Conservation (phyloP, 345 rosid genomes). For the Salix viminalis region DNA sequence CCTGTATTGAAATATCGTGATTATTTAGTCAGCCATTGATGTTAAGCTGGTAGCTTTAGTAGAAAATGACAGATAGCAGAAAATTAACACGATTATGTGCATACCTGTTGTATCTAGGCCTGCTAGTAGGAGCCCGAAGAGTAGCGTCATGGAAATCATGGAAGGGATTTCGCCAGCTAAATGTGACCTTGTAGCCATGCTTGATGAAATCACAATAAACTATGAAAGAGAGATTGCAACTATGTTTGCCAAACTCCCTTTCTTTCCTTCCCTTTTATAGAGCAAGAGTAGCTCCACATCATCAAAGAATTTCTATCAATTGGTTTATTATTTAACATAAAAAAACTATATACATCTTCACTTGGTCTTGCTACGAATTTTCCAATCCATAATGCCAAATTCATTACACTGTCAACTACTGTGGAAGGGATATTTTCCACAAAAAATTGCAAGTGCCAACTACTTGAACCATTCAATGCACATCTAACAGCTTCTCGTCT, state of each 20-base stretch:
- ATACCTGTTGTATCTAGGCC: slow-evolving; percentile 18
- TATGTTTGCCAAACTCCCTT: neutral
- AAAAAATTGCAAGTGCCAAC: neutral
- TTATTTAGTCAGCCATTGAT: too few relatives aligned
- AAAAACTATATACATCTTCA: too few relatives aligned
- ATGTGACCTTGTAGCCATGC: neutral
- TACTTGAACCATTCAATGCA: neutral
- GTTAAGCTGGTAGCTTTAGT: neutral
- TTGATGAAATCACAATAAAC: neutral
- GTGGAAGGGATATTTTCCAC: neutral
- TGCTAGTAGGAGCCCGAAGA: slow-evolving; percentile 13
- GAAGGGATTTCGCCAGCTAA: neutral
- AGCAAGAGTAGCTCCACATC: neutral
- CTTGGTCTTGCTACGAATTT: too few relatives aligned
- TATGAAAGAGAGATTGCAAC: neutral
- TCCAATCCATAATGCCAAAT: neutral
- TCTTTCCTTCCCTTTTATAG: neutral
- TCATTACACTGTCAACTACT: neutral
- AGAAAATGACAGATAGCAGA: neutral
- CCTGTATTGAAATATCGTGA: neutral
- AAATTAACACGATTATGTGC: neutral
- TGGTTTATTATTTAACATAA: too few relatives aligned
- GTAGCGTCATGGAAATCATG: neutral
- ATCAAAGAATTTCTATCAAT: too few relatives aligned
- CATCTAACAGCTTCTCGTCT: neutral